Evolutionary conservation across 73 alveolate species (phyloP).

Genomic region (Paramecium bursaria): DNA sequence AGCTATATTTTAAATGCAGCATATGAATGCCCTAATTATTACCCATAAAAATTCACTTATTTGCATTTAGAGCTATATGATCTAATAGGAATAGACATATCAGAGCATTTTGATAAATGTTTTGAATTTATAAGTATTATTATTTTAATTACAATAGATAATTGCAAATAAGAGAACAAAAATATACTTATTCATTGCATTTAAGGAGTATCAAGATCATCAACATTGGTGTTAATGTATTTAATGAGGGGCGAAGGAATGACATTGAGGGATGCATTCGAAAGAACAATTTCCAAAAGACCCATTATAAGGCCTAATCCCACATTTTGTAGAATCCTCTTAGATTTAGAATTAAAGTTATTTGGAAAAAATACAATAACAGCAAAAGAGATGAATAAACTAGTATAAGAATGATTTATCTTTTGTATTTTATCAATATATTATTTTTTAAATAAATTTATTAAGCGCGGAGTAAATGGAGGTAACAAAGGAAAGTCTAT

Average conservation of each 20-base stretch:
- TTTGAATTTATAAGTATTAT: background rate
- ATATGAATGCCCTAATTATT: conserved; percentile 30
- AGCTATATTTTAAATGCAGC: conserved; percentile 51
- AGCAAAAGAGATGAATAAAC: conserved; percentile 1
- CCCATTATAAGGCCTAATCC: background rate
- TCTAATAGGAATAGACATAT: background rate
- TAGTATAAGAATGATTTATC: too few species aligned
- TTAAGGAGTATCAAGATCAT: background rate
- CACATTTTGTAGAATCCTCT: background rate
- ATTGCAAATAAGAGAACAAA: conserved; percentile 32
- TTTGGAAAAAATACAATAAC: background rate
- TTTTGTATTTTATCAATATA: too few species aligned
- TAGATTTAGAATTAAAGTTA: background rate
- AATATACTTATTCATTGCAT: background rate
- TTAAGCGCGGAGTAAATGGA: too few species aligned
- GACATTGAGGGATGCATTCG: background rate
- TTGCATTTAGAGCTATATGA: background rate
- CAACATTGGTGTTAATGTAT: conserved; percentile 3
- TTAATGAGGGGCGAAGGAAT: background rate
- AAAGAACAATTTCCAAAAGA: background rate
- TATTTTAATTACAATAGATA: background rate
- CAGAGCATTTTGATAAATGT: background rate
- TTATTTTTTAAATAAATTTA: too few species aligned
- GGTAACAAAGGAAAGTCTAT: too few species aligned
- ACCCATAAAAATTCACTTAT: conserved; percentile 4